Base-by-base conservation (phyloP, 495 filamentous ascomycete genomes). In the Glutinoglossum americanum region DNA sequence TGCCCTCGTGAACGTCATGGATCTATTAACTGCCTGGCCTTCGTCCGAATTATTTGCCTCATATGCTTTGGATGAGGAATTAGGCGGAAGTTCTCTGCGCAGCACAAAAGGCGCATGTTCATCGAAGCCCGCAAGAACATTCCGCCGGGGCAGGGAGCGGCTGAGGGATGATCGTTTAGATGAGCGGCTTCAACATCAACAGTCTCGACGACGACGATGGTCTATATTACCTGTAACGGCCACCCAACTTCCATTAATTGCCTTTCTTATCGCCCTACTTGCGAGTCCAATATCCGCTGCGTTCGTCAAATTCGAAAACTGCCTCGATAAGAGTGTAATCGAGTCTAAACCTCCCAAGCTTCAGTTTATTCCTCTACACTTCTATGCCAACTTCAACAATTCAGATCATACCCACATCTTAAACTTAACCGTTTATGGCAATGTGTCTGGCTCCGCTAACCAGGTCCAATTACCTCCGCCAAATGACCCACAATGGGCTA, bases 361-460 rank as follows among this genome's bases (percentile, higher is more conserved):
- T n/a, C 93, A 98, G 72, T 95, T 89, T 68, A 73, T 80, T 9
- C 89, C 92, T 0, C 62, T 80, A 13, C 75, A 75, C 57, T 75
- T 93, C 58, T 77, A 80, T 61, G 93, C 85, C 57, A 70, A 68
- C 13, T 94, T 93, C 70, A 75, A 88, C 61, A 70, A 77, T 25
- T 66, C 69, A 21, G 69, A 76, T 57, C 65, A 77, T 11, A 76
- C 74, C 54, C 79, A 88, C 64, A 80, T 79, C 39, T 71, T 98
- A 30, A 79, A 78, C 58, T 70, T 96, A 28, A 94, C 81, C 0
- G 79, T 94, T 23, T 96, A 87, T 70, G 89, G 89, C 25, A 95
- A 96, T 68, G 87, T 97, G 23, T 82, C 81, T 27, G 92, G 92
- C 8, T 71, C 70, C 63, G 47, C 63, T 58, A 32, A 59, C 23